These are phyloP conservation scores for Phialocephala sp. DNA, from an alignment of 2,329 filamentous ascomycete species.

Conservation along the genomic window DNA sequence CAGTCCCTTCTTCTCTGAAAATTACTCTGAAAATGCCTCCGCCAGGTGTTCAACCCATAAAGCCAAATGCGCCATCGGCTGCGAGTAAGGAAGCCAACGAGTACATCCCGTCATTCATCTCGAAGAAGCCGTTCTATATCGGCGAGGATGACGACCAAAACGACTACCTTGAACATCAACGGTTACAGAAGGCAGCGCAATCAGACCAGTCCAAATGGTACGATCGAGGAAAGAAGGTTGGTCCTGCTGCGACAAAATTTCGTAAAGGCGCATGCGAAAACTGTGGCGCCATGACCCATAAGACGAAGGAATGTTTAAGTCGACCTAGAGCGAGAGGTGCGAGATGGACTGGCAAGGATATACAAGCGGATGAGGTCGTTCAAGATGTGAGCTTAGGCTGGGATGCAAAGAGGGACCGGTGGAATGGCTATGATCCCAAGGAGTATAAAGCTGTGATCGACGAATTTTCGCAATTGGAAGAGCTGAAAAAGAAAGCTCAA, in stretches of 20 bases:
- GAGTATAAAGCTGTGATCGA: conserved; percentile 89
- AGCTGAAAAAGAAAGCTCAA: conserved; percentile 64
- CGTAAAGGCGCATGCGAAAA: conserved; percentile 99
- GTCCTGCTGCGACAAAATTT: conserved; percentile 92
- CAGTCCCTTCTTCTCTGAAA: neutral
- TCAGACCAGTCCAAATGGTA: conserved; percentile 83
- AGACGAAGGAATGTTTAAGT: conserved; percentile 90
- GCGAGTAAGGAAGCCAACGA: conserved; percentile 90
- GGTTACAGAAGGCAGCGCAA: conserved; percentile 73
- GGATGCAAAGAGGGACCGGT: conserved; percentile 97
- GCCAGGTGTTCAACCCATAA: conserved; percentile 42
- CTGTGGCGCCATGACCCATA: conserved; percentile 96
- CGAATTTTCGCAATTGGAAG: conserved; percentile 86
- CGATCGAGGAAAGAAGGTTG: conserved; percentile 82
- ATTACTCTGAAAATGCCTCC: conserved; percentile 47
- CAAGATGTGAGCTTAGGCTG: conserved; percentile 88
- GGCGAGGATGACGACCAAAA: conserved; percentile 75
- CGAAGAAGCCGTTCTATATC: conserved; percentile 96
- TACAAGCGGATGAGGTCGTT: conserved; percentile 87
- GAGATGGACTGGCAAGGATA: conserved; percentile 90
- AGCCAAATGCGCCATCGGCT: conserved; percentile 45
- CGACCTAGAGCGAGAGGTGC: conserved; percentile 88
- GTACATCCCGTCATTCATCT: conserved; percentile 98
- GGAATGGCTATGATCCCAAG: conserved; percentile 94
- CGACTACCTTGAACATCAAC: conserved; percentile 96